phyloP scores from a whole-genome alignment of 768 basidiomycete species.

The Sutorius australiensis region DNA sequence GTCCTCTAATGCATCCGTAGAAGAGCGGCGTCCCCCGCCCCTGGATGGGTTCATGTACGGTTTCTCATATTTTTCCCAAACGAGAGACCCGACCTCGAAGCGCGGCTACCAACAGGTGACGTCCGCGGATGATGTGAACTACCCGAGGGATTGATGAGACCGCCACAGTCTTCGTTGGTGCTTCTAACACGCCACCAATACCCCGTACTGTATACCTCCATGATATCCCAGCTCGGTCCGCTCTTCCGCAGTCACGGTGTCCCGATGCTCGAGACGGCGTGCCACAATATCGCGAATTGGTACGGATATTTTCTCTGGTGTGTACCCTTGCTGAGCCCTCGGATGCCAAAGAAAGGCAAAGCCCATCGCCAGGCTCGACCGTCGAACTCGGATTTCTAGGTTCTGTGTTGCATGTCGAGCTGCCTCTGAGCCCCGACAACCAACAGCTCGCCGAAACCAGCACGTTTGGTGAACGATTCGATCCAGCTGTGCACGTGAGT shows the following conservation, averaged over 20 bases:
- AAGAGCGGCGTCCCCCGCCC: slow-evolving; percentile 35
- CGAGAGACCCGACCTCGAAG: slow-evolving; percentile 57
- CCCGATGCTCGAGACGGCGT: slow-evolving; percentile 81
- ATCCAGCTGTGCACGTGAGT: slow-evolving; percentile 49
- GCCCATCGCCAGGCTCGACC: slow-evolving; percentile 57
- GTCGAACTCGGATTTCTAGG: slow-evolving; percentile 85
- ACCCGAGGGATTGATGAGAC: background rate
- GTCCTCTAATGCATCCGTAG: slow-evolving; percentile 15
- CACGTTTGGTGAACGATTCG: slow-evolving; percentile 48
- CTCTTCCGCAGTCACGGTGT: slow-evolving; percentile 68
- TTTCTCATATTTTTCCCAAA: slow-evolving; percentile 73
- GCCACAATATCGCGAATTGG: slow-evolving; percentile 83
- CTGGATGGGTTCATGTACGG: slow-evolving; percentile 74
- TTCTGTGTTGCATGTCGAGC: slow-evolving; percentile 63
- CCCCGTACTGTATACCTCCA: slow-evolving; percentile 74
- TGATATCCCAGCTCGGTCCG: slow-evolving; percentile 68
- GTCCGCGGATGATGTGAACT: background rate
- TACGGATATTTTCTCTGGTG: slow-evolving; percentile 35
- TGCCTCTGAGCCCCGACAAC: slow-evolving; percentile 65
- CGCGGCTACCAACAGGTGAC: slow-evolving; percentile 78
- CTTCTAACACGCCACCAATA: slow-evolving; percentile 77
- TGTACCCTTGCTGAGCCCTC: slow-evolving; percentile 7
- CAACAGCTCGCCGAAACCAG: slow-evolving; percentile 65
- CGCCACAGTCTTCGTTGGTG: slow-evolving; percentile 48
- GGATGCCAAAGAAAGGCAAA: slow-evolving; percentile 66